Percentiles rank a stretch among this genome's conserved stretches.
Conservation (phyloP, 1,284 basidiomycete species). For the Papiliotrema fonsecae region DNA sequence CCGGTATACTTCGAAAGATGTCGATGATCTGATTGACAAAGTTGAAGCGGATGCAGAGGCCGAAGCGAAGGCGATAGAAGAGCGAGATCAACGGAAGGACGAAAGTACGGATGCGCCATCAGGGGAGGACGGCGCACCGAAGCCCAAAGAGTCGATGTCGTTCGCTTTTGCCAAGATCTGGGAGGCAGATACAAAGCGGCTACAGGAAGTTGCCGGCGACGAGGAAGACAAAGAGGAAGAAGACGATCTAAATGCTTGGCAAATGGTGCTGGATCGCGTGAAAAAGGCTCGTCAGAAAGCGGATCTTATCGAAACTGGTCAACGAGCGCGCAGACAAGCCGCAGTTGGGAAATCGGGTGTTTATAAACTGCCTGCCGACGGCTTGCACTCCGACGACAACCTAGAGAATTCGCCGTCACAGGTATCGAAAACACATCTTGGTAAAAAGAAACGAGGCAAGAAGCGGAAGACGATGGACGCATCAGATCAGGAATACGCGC, state of each 20-base stretch:
- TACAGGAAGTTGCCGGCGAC: slow-evolving; percentile 63
- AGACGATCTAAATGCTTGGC: slow-evolving; percentile 60
- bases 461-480: slow-evolving; percentile 7
- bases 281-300: slow-evolving; percentile 17
- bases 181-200: slow-evolving; percentile 65
- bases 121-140: slow-evolving; percentile 10
- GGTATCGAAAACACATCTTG: no score
- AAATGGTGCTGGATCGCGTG: slow-evolving; percentile 44
- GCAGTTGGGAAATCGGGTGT: no score
- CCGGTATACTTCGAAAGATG: slow-evolving; percentile 67
- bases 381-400: no score
- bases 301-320: slow-evolving; percentile 8
- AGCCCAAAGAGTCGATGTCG: slow-evolving; percentile 43
- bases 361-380: not conserved
- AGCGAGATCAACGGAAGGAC: slow-evolving; percentile 48
- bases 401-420: no score
- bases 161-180: slow-evolving; percentile 85
- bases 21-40: slow-evolving; percentile 75
- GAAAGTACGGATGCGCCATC: slow-evolving; percentile 32
- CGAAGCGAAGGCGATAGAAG: slow-evolving; percentile 45
- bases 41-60: slow-evolving; percentile 67
- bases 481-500: slow-evolving; percentile 21
- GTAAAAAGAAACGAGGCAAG: slow-evolving; percentile 15
- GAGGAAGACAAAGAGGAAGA: slow-evolving; percentile 51
- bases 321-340: slow-evolving; percentile 4